Evolutionary conservation across 306 rosid species (phyloP).

Genomic region (Gillenia trifoliata): DNA sequence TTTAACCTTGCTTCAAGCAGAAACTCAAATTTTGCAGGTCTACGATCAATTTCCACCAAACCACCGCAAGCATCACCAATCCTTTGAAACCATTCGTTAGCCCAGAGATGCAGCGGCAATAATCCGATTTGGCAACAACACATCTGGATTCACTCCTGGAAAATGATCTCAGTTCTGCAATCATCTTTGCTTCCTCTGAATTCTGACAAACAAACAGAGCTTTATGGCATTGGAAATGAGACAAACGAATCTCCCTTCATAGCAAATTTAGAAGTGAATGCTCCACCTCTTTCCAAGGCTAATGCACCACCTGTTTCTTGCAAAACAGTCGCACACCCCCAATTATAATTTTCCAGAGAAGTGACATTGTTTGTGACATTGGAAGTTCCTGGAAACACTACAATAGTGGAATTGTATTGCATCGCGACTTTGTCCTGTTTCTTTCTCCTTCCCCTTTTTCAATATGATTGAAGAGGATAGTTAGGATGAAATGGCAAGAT

Average conservation of each 20-base stretch:
- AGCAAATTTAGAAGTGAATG: not conserved
- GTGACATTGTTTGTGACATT: no score
- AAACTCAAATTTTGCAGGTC: not conserved
- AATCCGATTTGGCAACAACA: not conserved
- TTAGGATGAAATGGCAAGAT: no score
- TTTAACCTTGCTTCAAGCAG: not conserved
- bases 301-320: not conserved
- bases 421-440: no score
- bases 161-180: not conserved
- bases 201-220: not conserved
- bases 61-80: not conserved
- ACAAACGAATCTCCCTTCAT: not conserved
- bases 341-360: no score
- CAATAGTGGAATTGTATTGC: no score
- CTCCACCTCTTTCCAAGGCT: not conserved
- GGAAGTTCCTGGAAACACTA: no score
- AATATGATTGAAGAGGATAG: no score
- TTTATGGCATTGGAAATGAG: not conserved
- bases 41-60: not conserved
- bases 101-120: not conserved
- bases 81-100: not conserved
- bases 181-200: not conserved
- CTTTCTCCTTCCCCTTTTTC: no score
- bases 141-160: not conserved
- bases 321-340: no score